Percentiles rank a stretch among this genome's conserved stretches.
These are phyloP conservation scores for Suhomyces emberorum DNA, from an alignment of 805 yeast species.

Conservation along the genomic window DNA sequence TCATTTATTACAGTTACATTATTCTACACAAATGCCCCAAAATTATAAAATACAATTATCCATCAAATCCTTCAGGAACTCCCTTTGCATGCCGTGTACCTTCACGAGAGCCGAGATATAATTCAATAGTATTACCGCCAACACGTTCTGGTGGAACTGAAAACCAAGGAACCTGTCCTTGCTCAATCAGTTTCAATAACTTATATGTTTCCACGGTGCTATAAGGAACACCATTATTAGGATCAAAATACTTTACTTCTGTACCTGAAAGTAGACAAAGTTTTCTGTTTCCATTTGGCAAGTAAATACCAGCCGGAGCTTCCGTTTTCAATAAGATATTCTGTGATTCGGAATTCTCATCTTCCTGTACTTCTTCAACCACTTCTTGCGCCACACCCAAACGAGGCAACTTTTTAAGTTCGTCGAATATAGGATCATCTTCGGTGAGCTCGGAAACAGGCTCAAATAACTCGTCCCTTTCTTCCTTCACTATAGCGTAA, in stretches of 20 bases:
- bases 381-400: conserved; percentile 56
- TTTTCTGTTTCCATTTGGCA: conserved; percentile 66
- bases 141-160: conserved; percentile 48
- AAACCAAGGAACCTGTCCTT: conserved; percentile 52
- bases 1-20: no score
- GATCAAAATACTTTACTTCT: conserved; percentile 83
- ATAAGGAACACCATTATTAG: conserved; percentile 83
- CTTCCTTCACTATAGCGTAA: conserved; percentile 31
- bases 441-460: conserved; percentile 34
- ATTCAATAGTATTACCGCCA: conserved; percentile 47
- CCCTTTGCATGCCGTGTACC: conserved; percentile 76
- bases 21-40: no score
- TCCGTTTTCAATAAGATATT: conserved; percentile 53
- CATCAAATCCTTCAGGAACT: conserved; percentile 79
- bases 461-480: conserved; percentile 31
- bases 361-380: conserved; percentile 44
- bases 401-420: conserved; percentile 49
- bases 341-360: conserved; percentile 38
- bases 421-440: conserved; percentile 39
- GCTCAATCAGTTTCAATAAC: conserved; percentile 49
- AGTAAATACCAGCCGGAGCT: conserved; percentile 70
- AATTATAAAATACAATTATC: background rate
- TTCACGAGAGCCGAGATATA: conserved; percentile 41
- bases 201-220: conserved; percentile 77
- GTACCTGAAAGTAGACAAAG: conserved; percentile 74